Conservation (phyloP, 2,329 filamentous ascomycete species). For the Endoconidiophora polonica region DNA sequence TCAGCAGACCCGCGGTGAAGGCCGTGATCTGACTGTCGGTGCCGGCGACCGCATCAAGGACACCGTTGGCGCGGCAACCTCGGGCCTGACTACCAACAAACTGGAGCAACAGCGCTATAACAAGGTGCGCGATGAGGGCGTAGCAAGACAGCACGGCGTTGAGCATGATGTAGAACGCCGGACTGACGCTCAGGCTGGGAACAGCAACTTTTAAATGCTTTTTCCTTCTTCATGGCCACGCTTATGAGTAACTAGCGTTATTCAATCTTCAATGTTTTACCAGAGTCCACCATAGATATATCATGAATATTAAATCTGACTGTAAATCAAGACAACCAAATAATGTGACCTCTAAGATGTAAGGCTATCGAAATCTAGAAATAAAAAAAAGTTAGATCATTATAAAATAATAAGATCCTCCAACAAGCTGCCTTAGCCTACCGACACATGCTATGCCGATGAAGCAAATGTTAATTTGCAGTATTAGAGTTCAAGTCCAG, state of each 20-base stretch:
- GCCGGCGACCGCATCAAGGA: constrained; percentile 51
- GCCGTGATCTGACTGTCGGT: constrained; percentile 31
- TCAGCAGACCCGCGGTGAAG: neutral
- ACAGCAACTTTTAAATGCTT: too few relatives aligned
- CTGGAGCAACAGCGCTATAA: constrained; percentile 48
- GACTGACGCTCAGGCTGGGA: constrained; percentile 27
- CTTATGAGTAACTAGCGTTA: too few relatives aligned
- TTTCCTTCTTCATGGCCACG: too few relatives aligned
- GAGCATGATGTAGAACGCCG: constrained; percentile 69
- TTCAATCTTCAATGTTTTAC: too few relatives aligned
- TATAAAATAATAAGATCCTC: neutral
- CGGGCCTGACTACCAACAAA: constrained; percentile 57
- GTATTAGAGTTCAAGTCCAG: too few relatives aligned
- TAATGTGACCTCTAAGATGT: neutral
- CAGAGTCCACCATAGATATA: too few relatives aligned
- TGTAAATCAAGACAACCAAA: neutral
- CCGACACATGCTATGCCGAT: too few relatives aligned
- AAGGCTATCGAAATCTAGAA: neutral
- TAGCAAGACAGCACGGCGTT: constrained; percentile 67
- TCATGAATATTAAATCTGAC: too few relatives aligned
- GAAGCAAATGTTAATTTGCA: too few relatives aligned
- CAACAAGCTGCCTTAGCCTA: too few relatives aligned
- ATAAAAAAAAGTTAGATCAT: neutral
- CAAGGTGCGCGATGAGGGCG: constrained; percentile 61
- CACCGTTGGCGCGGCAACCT: constrained; percentile 50